These are phyloP conservation scores for Solanum rostratum DNA, from an alignment of 257 asterid genomes.

Conservation along the genomic window DNA sequence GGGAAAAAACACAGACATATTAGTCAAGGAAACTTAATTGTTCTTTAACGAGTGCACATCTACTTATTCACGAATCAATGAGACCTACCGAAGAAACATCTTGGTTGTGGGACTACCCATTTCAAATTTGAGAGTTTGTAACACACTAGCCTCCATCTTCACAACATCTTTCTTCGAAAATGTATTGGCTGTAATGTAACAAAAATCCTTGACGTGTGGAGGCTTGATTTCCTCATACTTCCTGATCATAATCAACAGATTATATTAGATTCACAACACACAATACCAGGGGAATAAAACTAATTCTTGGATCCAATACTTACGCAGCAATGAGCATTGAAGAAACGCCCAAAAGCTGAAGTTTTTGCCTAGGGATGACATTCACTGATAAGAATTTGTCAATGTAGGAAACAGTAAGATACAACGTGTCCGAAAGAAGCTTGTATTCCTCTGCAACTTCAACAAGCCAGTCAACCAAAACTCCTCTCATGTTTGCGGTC, in stretches of 20 bases:
- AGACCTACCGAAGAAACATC: not conserved
- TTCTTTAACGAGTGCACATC: not conserved
- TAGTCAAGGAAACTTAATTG: not conserved
- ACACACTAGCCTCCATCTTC: slow-evolving; percentile 80
- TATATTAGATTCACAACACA: not conserved
- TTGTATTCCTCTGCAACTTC: slow-evolving; percentile 89
- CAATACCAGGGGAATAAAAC: not conserved
- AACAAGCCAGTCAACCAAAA: slow-evolving; percentile 82
- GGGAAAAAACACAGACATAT: not conserved
- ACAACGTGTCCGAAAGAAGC: slow-evolving; percentile 70
- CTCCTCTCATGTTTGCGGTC: slow-evolving; percentile 76
- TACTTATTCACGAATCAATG: not conserved
- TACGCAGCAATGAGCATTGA: slow-evolving; percentile 98
- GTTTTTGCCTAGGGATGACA: slow-evolving; percentile 38
- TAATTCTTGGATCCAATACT: slow-evolving; percentile 5
- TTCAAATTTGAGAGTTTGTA: slow-evolving; percentile 61
- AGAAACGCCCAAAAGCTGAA: slow-evolving; percentile 92
- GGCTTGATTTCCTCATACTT: slow-evolving; percentile 87
- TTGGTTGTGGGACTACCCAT: slow-evolving; percentile 54
- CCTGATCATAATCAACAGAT: slow-evolving; percentile 22
- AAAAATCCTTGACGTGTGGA: slow-evolving; percentile 60
- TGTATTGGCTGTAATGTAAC: slow-evolving; percentile 68
- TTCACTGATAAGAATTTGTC: slow-evolving; percentile 60
- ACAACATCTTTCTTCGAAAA: slow-evolving; percentile 51
- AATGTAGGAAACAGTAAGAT: slow-evolving; percentile 50